A percentile compares a stretch with the other conserved stretches of the same genome.
Evolutionary conservation across 805 yeast genomes (phyloP).

Genomic region (Wickerhamomyces xylosicus): DNA sequence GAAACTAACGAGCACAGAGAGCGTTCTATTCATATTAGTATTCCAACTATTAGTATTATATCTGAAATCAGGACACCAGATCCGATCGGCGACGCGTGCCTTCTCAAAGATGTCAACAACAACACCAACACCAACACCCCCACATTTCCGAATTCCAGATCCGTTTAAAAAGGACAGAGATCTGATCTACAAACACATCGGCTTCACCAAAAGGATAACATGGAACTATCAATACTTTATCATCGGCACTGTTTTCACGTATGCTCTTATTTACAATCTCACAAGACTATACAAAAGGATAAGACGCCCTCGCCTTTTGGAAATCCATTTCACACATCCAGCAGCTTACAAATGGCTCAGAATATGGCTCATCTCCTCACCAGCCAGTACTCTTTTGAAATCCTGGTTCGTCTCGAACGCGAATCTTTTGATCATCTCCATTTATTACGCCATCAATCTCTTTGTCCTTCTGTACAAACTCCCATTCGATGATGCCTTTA

Average conservation of each 20-base stretch:
- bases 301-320: not conserved
- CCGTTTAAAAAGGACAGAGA: conserved; percentile 15
- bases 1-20: no score
- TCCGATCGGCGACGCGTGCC: no score
- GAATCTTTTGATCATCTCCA: conserved; percentile 6
- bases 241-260: not conserved
- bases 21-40: no score
- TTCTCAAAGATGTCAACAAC: no score
- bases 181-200: conserved; percentile 13
- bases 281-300: not conserved
- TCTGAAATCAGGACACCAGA: no score
- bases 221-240: conserved; percentile 15
- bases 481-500: conserved; percentile 16
- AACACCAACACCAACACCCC: not conserved
- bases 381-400: conserved; percentile 3
- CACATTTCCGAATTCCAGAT: conserved; percentile 10
- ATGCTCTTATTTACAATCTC: not conserved
- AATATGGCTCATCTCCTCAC: conserved; percentile 4
- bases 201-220: conserved; percentile 12
- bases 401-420: conserved; percentile 9
- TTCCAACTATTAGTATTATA: no score
- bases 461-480: conserved; percentile 8
- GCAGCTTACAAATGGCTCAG: not conserved
- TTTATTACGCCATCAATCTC: conserved; percentile 9
- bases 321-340: not conserved